Evolutionary conservation across 345 rosid species (phyloP).

Genomic region (Lepidium aucheri): DNA sequence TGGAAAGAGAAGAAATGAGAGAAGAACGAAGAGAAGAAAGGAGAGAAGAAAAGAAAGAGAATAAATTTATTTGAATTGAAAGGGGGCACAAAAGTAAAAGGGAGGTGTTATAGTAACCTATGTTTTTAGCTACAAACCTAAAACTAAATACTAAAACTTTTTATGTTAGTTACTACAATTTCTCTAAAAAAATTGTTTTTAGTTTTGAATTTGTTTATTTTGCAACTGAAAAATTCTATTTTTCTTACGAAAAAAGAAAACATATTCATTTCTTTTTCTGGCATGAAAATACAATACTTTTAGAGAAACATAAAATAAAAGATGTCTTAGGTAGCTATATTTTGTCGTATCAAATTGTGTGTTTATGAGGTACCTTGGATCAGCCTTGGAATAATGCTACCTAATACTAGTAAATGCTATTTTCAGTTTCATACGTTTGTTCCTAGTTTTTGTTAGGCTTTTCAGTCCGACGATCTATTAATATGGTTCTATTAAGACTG

Average conservation of each 20-base stretch:
- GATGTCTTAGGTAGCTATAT: not conserved
- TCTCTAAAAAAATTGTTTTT: too few species aligned
- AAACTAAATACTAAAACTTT: too few species aligned
- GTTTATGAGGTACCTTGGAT: not conserved
- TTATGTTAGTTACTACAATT: too few species aligned
- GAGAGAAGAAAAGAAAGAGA: too few species aligned
- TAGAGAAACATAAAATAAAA: not conserved
- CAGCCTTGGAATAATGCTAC: not conserved
- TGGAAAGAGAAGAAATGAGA: too few species aligned
- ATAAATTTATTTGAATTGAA: too few species aligned
- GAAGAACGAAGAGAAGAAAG: too few species aligned
- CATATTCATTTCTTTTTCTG: not conserved
- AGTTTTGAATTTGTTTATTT: not conserved
- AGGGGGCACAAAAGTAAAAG: too few species aligned
- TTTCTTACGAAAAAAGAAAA: too few species aligned
- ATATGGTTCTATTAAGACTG: not conserved
- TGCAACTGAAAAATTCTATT: not conserved
- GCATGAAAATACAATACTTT: not conserved
- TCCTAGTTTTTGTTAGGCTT: not conserved
- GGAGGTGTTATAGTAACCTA: too few species aligned
- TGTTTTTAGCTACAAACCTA: too few species aligned
- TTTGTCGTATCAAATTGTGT: not conserved
- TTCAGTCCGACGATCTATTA: not conserved
- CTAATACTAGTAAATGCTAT: not conserved
- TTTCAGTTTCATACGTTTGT: not conserved